Evolutionary conservation across 768 basidiomycete species (phyloP).

Genomic region (Boletus barrowsii): DNA sequence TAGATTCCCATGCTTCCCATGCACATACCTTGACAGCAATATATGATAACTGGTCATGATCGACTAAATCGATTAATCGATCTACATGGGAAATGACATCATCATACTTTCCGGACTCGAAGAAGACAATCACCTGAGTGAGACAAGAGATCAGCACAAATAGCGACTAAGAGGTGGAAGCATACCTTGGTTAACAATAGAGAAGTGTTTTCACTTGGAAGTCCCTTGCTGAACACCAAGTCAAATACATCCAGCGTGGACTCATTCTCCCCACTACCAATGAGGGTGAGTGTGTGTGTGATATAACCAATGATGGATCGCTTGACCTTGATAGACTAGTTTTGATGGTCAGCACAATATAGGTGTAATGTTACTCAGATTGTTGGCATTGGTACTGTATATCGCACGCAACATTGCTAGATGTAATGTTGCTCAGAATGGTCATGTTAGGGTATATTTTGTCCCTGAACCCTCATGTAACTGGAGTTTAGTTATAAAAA

Average conservation of each 20-base stretch:
- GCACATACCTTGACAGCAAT: too few relatives aligned
- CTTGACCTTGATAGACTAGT: slow-evolving; percentile 2
- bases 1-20: too few relatives aligned
- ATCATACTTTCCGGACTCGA: background rate
- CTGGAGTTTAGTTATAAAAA: too few relatives aligned
- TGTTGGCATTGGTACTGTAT: too few relatives aligned
- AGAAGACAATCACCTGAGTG: background rate
- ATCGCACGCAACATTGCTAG: too few relatives aligned
- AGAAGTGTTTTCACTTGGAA: background rate
- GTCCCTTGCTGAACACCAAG: background rate
- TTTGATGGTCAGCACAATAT: background rate
- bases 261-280: background rate
- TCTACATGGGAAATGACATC: too few relatives aligned
- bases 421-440: too few relatives aligned
- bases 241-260: background rate
- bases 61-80: too few relatives aligned
- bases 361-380: too few relatives aligned
- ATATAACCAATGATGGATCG: slow-evolving; percentile 8
- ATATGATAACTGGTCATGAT: too few relatives aligned
- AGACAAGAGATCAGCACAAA: background rate
- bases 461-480: too few relatives aligned
- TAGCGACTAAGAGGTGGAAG: background rate
- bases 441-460: too few relatives aligned
- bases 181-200: slow-evolving; percentile 11
- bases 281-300: background rate